Conservation (phyloP, 1,284 basidiomycete genomes). For the Abortiporus biennis region DNA sequence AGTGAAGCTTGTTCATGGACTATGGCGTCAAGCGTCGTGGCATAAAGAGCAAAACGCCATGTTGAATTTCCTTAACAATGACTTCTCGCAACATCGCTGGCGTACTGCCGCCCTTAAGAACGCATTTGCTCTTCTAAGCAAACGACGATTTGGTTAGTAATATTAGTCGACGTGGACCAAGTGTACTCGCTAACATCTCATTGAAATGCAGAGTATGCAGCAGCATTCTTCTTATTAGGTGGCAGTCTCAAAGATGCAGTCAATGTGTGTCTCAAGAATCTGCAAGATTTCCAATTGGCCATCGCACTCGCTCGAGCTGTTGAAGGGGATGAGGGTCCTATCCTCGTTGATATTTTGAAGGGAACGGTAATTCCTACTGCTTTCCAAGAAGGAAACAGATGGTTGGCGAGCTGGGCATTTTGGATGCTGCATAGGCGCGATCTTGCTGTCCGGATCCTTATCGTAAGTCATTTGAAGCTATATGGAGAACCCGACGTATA, state of each 20-base stretch:
- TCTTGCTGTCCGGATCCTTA: constrained; percentile 76
- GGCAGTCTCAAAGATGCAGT: constrained; percentile 88
- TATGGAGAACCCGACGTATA: too few species aligned
- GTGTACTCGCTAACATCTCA: constrained; percentile 8
- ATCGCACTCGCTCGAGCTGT: constrained; percentile 81
- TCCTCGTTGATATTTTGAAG: constrained; percentile 67
- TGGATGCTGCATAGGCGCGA: constrained; percentile 86
- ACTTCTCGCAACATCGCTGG: constrained; percentile 86
- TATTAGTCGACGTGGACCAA: not conserved
- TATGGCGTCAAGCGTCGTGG: constrained; percentile 95
- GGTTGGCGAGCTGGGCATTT: constrained; percentile 97
- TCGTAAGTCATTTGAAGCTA: constrained; percentile 43
- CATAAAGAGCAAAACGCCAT: constrained; percentile 88
- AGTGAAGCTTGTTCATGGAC: constrained; percentile 83
- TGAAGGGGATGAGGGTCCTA: constrained; percentile 77
- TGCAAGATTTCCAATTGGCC: constrained; percentile 88
- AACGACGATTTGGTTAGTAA: constrained; percentile 81
- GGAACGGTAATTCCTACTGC: constrained; percentile 79
- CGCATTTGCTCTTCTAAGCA: constrained; percentile 88
- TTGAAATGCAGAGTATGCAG: constrained; percentile 75
- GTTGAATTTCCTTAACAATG: constrained; percentile 91
- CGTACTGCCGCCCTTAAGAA: constrained; percentile 94
- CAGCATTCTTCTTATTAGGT: constrained; percentile 95
- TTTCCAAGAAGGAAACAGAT: constrained; percentile 83
- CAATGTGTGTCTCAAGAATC: constrained; percentile 84